phyloP scores from a whole-genome alignment of 2,329 filamentous ascomycete genomes.

The Calonectria hawksworthii region DNA sequence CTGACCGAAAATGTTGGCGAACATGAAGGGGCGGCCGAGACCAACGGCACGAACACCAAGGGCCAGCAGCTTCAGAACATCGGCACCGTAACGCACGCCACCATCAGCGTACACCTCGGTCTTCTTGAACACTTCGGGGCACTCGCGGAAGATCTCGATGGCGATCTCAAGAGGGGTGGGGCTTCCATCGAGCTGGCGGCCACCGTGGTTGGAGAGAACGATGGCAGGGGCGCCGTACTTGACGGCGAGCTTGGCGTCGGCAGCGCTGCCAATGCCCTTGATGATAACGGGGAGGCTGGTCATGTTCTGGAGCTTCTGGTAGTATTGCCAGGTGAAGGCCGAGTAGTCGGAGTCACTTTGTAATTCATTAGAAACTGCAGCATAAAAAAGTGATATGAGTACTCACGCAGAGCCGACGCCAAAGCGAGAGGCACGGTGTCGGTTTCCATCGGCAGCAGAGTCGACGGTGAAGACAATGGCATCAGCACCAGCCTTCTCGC shows the following conservation, averaged over 20 bases:
- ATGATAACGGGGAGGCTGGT: conserved; percentile 56
- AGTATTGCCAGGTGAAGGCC: conserved; percentile 53
- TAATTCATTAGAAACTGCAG: conserved; percentile 23
- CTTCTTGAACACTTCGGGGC: conserved; percentile 55
- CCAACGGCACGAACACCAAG: conserved; percentile 60
- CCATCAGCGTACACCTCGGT: conserved; percentile 58
- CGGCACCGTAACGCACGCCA: conserved; percentile 59
- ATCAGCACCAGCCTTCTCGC: conserved; percentile 51
- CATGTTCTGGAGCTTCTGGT: conserved; percentile 51
- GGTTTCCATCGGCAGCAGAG: conserved; percentile 55
- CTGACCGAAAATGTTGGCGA: conserved; percentile 64
- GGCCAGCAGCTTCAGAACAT: conserved; percentile 59
- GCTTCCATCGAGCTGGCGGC: conserved; percentile 57
- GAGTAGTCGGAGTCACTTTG: conserved; percentile 43
- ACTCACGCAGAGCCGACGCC: conserved; percentile 54
- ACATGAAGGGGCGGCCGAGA: conserved; percentile 66
- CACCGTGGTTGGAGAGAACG: conserved; percentile 60
- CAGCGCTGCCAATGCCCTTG: conserved; percentile 56
- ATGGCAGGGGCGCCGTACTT: conserved; percentile 51
- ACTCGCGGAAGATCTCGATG: conserved; percentile 55
- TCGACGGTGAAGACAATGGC: conserved; percentile 57
- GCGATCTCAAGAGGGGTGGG: conserved; percentile 56
- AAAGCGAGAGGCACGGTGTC: conserved; percentile 57
- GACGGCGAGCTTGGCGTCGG: conserved; percentile 53
- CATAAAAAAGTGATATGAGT: background rate